phyloP scores from a whole-genome alignment of 2,329 filamentous ascomycete species.

The Fusarium drepaniforme region DNA sequence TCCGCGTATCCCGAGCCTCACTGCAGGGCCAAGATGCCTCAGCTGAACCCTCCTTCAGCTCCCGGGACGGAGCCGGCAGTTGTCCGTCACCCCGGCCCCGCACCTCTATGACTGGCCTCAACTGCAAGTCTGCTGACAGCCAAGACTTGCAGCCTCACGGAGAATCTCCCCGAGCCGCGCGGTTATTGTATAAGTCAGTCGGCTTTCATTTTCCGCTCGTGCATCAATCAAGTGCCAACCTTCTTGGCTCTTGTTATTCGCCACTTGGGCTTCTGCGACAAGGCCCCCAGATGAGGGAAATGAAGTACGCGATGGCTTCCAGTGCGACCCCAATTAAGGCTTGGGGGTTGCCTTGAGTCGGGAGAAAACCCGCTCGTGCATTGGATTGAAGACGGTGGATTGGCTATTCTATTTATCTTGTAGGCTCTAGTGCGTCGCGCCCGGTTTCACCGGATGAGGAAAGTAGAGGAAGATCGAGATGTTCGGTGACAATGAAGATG shows the following conservation, averaged over 20 bases:
- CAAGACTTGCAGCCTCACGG: not conserved
- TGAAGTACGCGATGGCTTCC: not conserved
- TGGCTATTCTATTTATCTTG: not conserved
- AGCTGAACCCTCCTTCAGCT: not conserved
- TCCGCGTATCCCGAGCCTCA: not conserved
- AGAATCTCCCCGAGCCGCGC: not conserved
- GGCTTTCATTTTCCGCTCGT: slow-evolving; percentile 6
- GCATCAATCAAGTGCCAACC: not conserved
- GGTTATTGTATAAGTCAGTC: slow-evolving; percentile 4
- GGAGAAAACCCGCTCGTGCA: not conserved
- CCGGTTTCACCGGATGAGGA: not conserved
- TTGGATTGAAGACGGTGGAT: not conserved
- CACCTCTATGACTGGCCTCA: not conserved
- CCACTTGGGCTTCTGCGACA: not conserved
- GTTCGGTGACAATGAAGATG: not conserved
- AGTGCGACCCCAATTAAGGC: not conserved
- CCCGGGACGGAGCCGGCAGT: not conserved
- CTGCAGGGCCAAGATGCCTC: not conserved
- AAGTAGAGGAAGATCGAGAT: not conserved
- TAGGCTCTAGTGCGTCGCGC: not conserved
- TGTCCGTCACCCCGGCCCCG: not conserved
- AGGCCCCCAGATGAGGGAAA: not conserved
- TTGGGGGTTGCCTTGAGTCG: not conserved
- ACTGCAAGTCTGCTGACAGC: slow-evolving; percentile 8
- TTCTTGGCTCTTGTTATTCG: not conserved